Base-by-base conservation (phyloP, 768 basidiomycete species). In the Lactarius quietus region DNA sequence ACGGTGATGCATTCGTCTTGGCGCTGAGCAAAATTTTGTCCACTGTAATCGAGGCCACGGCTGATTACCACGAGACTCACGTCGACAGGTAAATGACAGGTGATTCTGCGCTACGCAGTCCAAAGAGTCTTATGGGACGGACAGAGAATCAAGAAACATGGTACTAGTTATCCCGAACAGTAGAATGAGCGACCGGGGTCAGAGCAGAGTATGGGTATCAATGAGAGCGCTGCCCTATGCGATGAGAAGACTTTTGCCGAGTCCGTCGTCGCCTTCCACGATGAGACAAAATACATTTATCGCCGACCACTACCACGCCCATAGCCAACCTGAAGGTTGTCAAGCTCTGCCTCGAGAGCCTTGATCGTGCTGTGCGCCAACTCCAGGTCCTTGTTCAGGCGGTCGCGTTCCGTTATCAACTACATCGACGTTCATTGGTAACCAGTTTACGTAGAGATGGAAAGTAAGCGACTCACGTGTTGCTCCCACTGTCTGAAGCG, bases 401-500 rank as follows among this genome's bases (percentile, higher is more conserved):
- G 87, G 77, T 98, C 97, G 71, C 97, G 87, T 78, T 99, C 97
- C 52, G 95, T 93, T 70, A 99, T 98, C 74, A 99, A 92, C 93
- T 97, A 72, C 15, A 67, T 38, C n/a, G 36, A 36, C 60, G 43
- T 52, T 74, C 28, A 73, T 72, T 61, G 68, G 51, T 41, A n/a
- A 63, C 45, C 20, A 18, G 26, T 23, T 10, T 33, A 36, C 23
- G 64, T 12, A 55, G 5, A 55, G 39, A 53, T 10, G 7, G 23
- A 51, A 7, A 5, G 38, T 3, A 41, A 35, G 60, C 63, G 38
- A 83, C 90, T 72, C 75, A 95, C 93, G 78, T 97, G 94, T 79
- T 96, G 93, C 76, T 98, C 97, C 97, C 97, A 99, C 71, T 98
- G 95, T 76, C 97, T 87, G 84, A 99, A 99, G 67, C 97, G 84